Evolutionary conservation across 108 stramenopile species (phyloP), one percentile per base, ranked within the genome.

Genomic region (Aurantiochytrium sp.): DNA sequence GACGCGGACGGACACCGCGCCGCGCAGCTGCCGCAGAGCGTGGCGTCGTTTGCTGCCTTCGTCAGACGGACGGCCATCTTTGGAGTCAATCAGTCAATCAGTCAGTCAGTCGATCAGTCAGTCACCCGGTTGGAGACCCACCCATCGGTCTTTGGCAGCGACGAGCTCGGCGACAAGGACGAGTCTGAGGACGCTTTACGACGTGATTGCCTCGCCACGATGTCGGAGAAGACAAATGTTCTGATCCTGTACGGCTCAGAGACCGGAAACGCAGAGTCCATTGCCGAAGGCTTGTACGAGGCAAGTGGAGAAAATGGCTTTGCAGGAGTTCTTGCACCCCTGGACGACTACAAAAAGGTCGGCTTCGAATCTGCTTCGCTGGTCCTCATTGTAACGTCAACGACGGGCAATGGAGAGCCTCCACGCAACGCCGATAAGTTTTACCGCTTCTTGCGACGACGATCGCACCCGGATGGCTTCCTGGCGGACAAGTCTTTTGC

Each of bases 401-500:
- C 97, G 44, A 97, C 96, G 6, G 97, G 97, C 5, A 97, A 97
- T 76, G 97, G 95, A 44, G 96, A 97, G 88, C 88, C 95, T 0
- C 97, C 97, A 44, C 96, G 97, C 89, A 97, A 96, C 90, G 93
- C 93, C 4, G 93, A 94, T 72, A 91, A 95, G 10, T 97, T 96
- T 59, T 72, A 93, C 12, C 89, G 97, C 8, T 96, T 87, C 72
- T n/a, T 95, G 14, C 96, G 96, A 60, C 91, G 95, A 8, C 94
- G 95, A 88, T 47, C 89, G 0, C 91, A 92, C 4, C 69, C 92
- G 12, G 43, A 83, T 3, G 64, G 3, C 51, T 12, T 83, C n/a
- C 23, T 90, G 57, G 57, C 35, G 16, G 42, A 35, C 55, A 35
- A 21, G 21, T 12, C 59, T 6, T 58, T 25, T 60, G 58, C 47